Evolutionary conservation across 2,329 filamentous ascomycete genomes (phyloP).

Genomic region (Massarina eburnea): DNA sequence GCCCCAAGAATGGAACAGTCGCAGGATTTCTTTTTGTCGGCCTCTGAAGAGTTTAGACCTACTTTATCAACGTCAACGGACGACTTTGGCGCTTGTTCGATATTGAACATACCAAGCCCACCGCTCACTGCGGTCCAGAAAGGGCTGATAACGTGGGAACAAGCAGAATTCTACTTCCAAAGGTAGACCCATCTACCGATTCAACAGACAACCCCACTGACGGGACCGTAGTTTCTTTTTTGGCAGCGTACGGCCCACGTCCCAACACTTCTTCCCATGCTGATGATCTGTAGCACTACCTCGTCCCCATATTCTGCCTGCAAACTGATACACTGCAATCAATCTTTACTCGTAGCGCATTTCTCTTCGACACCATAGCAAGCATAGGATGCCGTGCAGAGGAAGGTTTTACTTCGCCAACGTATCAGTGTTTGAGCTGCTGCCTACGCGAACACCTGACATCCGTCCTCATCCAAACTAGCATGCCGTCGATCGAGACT

Average conservation of each 20-base stretch:
- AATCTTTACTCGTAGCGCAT: constrained; percentile 50
- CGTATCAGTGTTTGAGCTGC: constrained; percentile 38
- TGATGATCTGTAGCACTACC: constrained; percentile 43
- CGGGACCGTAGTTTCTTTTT: constrained; percentile 29
- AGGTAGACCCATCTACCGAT: constrained; percentile 12
- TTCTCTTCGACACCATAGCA: constrained; percentile 56
- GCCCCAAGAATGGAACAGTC: background rate
- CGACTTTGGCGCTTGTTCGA: background rate
- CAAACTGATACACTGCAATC: constrained; percentile 49
- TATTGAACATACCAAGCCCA: background rate
- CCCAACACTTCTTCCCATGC: background rate
- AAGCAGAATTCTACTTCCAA: constrained; percentile 29
- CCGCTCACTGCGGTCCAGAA: constrained; percentile 17
- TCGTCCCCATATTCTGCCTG: constrained; percentile 54
- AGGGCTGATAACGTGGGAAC: constrained; percentile 27
- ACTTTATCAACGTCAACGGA: background rate
- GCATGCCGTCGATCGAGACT: constrained; percentile 49
- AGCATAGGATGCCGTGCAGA: constrained; percentile 55
- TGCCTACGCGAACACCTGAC: constrained; percentile 46
- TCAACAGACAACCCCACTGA: background rate
- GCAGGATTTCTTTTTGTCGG: background rate
- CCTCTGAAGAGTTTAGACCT: background rate
- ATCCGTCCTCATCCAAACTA: constrained; percentile 48
- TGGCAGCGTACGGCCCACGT: constrained; percentile 24
- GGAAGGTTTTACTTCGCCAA: constrained; percentile 44